These are phyloP conservation scores for Claviceps monticola DNA, from an alignment of 2,329 filamentous ascomycete species.

Conservation along the genomic window DNA sequence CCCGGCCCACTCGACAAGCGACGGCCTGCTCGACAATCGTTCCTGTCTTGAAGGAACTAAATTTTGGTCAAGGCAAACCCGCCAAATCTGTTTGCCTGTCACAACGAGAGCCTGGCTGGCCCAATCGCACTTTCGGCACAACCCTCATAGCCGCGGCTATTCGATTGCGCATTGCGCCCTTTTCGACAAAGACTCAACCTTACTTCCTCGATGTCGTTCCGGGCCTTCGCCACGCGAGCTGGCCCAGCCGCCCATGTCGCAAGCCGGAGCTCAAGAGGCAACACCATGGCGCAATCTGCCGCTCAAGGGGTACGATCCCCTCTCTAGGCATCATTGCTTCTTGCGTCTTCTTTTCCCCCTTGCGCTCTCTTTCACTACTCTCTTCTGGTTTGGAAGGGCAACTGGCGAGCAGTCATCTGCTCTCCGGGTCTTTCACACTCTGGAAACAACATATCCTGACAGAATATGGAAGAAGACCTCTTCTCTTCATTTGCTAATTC, in stretches of 20 bases:
- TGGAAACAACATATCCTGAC: neutral
- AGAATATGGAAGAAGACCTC: neutral
- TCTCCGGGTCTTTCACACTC: neutral
- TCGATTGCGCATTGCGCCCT: conserved; percentile 21
- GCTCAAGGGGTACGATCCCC: conserved; percentile 15
- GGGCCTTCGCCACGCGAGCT: conserved; percentile 38
- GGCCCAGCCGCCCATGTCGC: conserved; percentile 34
- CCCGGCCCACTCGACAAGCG: too few relatives aligned
- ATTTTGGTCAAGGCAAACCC: neutral
- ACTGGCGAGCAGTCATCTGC: neutral
- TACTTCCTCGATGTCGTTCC: conserved; percentile 40
- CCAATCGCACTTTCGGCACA: conserved; percentile 4
- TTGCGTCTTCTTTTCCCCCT: neutral
- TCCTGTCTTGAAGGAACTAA: neutral
- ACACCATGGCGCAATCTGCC: conserved; percentile 65
- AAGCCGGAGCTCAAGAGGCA: conserved; percentile 24
- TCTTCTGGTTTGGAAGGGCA: neutral
- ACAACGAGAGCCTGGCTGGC: neutral
- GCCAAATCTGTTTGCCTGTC: neutral
- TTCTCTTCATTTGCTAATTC: neutral
- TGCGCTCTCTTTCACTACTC: neutral
- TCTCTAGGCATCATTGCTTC: neutral
- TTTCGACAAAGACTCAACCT: neutral
- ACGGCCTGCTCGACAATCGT: neutral
- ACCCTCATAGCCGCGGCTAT: conserved; percentile 9